Evolutionary conservation across 192 early-diverging fungal species (phyloP), one percentile per base, ranked within the genome.

Genomic region (Coemansia sp.): DNA sequence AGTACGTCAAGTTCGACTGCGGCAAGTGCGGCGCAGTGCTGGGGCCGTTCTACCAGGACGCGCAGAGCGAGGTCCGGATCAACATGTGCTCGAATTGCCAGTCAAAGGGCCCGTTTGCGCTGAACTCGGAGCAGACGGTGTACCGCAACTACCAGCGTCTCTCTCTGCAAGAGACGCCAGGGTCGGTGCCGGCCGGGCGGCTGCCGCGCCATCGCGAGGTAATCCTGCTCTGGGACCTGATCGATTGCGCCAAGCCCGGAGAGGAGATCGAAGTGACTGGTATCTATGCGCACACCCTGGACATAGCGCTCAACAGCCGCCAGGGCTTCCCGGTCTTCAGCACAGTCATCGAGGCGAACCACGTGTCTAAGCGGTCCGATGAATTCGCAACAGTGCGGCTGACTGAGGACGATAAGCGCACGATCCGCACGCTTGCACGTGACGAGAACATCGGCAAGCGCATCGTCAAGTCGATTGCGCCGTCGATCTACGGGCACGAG

Each of bases 401-500:
- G 62, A 95, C 93, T 4, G 94, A 97, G 74, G 94, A 97, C 25
- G 96, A 99, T 70, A 85, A 87, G 54, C 89, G 88, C 59, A 73
- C 84, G 38, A 92, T 99, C 64, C 77, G 89, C 19, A 68, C 77
- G 4, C 83, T 97, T 45, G 81, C 89, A 3, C 85, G 89, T 48
- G 95, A 99, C 74, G 85, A 88, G 33, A 64, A 77, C 49, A 91
- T 99, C 49, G 88, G 92, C 35, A 79, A 87, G 67, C 87, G 91
- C 85, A 92, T 99, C 57, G 89, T 97, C 66, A 91, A 91, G 76
- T 91, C 89, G 57, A 95, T 99, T 55, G 96, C 96, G 9, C 96
- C 96, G 20, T 99, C 96, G n/a, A 99, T 99, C 71, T 97, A 92
- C 83, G 96, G 96, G 32, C 96, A 99, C 73, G 94, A 97, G 54